Percentiles rank a stretch among this genome's conserved stretches.
These are phyloP conservation scores for Podila horticola DNA, from an alignment of 192 early-diverging fungal genomes.

Conservation along the genomic window DNA sequence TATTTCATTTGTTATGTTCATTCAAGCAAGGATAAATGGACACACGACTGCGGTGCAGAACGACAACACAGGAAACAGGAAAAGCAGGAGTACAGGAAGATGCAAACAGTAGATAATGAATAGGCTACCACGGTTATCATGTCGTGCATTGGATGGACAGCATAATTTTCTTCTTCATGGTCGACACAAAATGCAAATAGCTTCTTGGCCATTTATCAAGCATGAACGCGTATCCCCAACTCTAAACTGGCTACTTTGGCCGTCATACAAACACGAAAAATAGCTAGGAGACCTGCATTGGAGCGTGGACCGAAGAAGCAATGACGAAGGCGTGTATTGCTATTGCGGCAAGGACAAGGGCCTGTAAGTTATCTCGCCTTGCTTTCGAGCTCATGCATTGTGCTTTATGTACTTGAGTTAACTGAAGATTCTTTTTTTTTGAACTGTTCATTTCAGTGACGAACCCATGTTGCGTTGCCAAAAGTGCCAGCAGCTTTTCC, in stretches of 20 bases:
- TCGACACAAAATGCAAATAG: neutral
- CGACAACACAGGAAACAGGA: neutral
- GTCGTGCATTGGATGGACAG: no score
- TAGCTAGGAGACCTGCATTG: constrained; percentile 38
- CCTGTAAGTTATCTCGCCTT: constrained; percentile 42
- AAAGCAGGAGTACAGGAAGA: no score
- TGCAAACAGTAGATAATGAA: no score
- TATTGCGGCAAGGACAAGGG: constrained; percentile 80
- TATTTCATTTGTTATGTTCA: neutral
- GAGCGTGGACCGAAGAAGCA: constrained; percentile 36
- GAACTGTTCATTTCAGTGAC: constrained; percentile 44
- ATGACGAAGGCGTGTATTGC: constrained; percentile 74
- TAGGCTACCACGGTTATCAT: no score
- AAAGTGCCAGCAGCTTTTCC: constrained; percentile 77
- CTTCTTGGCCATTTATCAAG: neutral
- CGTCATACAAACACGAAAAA: neutral
- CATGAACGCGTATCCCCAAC: neutral
- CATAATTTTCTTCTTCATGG: neutral
- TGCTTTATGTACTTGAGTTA: neutral
- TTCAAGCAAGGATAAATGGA: neutral
- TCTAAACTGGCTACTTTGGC: neutral
- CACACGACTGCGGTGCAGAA: neutral
- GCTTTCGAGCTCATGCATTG: neutral
- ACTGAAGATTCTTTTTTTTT: neutral
- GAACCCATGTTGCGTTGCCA: constrained; percentile 77